A percentile compares a stretch with the other conserved stretches of the same genome.
phyloP scores from a whole-genome alignment of 192 early-diverging fungal species.

The Kickxella alabastrina region DNA sequence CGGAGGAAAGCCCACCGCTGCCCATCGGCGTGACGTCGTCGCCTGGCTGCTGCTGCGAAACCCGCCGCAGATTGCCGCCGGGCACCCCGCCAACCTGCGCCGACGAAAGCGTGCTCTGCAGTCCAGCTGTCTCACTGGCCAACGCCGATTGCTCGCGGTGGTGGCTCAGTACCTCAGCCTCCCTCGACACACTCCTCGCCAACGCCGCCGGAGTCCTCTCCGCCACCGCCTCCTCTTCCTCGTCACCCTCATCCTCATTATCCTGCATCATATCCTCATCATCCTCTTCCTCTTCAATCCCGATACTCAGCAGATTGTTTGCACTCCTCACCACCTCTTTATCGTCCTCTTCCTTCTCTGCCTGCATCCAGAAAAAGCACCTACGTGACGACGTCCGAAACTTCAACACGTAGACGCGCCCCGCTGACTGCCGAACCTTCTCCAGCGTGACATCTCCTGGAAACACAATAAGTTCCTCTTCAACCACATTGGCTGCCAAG shows the following conservation, averaged over 20 bases:
- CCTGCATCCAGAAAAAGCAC: slow-evolving; percentile 85
- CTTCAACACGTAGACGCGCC: slow-evolving; percentile 75
- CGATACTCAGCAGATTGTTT: slow-evolving; percentile 57
- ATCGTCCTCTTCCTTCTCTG: slow-evolving; percentile 58
- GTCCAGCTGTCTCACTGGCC: slow-evolving; percentile 18
- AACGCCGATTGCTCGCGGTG: slow-evolving; percentile 38
- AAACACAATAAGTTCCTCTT: slow-evolving; percentile 72
- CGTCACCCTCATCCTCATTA: slow-evolving; percentile 15
- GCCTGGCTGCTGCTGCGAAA: slow-evolving; percentile 16
- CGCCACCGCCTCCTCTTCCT: slow-evolving; percentile 4
- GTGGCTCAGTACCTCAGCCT: slow-evolving; percentile 27
- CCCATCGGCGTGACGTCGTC: slow-evolving; percentile 28
- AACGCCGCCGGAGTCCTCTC: not conserved
- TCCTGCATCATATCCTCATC: slow-evolving; percentile 18
- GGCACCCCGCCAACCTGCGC: slow-evolving; percentile 41
- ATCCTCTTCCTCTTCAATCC: slow-evolving; percentile 5
- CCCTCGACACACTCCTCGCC: slow-evolving; percentile 6
- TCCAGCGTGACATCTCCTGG: slow-evolving; percentile 70
- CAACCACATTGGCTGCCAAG: slow-evolving; percentile 48
- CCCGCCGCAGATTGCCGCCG: slow-evolving; percentile 13
- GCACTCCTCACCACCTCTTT: slow-evolving; percentile 53
- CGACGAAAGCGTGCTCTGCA: slow-evolving; percentile 13
- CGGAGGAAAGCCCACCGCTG: not conserved
- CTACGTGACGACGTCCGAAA: slow-evolving; percentile 77
- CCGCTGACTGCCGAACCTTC: slow-evolving; percentile 54